Evolutionary conservation across 345 rosid species (phyloP).

Genomic region (Citropsis articulata): DNA sequence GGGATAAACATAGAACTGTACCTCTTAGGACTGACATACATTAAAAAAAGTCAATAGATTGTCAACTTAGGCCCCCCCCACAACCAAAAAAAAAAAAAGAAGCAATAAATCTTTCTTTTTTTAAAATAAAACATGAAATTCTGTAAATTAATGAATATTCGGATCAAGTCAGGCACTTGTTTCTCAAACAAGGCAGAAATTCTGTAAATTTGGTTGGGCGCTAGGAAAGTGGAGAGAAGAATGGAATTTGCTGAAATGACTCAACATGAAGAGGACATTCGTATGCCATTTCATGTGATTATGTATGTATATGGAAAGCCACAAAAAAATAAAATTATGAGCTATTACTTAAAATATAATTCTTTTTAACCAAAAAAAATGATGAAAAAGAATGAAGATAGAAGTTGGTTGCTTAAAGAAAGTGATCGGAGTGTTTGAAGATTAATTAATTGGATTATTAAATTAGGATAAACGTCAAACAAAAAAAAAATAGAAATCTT

Average conservation of each 20-base stretch:
- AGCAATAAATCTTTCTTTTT: too few relatives aligned
- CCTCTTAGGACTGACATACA: too few relatives aligned
- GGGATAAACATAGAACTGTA: too few relatives aligned
- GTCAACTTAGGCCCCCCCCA: too few relatives aligned
- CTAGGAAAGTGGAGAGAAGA: background rate
- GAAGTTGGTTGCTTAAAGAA: background rate
- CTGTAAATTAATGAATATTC: background rate
- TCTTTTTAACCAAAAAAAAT: background rate
- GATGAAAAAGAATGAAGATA: too few relatives aligned
- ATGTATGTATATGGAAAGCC: too few relatives aligned
- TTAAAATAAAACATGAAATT: too few relatives aligned
- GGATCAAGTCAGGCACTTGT: background rate
- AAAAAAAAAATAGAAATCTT: background rate
- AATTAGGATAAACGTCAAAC: too few relatives aligned
- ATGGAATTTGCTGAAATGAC: background rate
- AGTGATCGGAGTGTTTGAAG: background rate
- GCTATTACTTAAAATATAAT: background rate
- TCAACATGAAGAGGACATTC: background rate
- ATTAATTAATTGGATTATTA: too few relatives aligned
- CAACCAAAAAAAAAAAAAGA: too few relatives aligned
- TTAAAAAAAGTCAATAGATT: too few relatives aligned
- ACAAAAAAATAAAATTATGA: background rate
- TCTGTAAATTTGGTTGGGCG: background rate
- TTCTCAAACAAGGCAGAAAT: background rate
- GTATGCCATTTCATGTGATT: too few relatives aligned